A percentile compares a stretch with the other conserved stretches of the same genome.
phyloP scores from a whole-genome alignment of 1,139 yeast genomes.

The Kodamaea alishanica region DNA sequence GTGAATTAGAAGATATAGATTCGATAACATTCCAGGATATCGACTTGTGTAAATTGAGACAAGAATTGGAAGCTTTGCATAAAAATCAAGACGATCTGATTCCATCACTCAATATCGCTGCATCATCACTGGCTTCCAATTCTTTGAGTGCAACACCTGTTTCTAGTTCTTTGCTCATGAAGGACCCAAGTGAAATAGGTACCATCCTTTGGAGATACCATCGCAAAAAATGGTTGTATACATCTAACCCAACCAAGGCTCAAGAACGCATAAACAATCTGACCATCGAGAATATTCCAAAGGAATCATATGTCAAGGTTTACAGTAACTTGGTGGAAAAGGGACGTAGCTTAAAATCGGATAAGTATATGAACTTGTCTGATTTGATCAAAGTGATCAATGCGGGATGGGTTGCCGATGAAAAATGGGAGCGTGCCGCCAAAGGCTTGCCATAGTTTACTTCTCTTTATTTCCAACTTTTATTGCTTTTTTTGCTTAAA shows the following conservation, averaged over 20 bases:
- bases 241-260: slow-evolving; percentile 14
- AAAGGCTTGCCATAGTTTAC: slow-evolving; percentile 34
- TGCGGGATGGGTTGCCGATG: slow-evolving; percentile 67
- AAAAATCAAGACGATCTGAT: slow-evolving; percentile 5
- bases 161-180: neutral
- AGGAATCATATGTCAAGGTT: slow-evolving; percentile 51
- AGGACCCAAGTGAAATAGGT: slow-evolving; percentile 31
- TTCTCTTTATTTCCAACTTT: no score
- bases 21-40: slow-evolving; percentile 23
- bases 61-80: slow-evolving; percentile 21
- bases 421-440: slow-evolving; percentile 60
- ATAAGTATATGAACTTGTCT: slow-evolving; percentile 52
- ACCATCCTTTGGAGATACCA: slow-evolving; percentile 57
- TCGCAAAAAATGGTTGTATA: slow-evolving; percentile 53
- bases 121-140: slow-evolving; percentile 1
- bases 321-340: slow-evolving; percentile 58
- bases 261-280: slow-evolving; percentile 20
- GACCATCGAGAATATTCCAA: slow-evolving; percentile 37
- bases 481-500: neutral
- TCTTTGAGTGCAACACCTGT: no score
- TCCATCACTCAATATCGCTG: slow-evolving; percentile 9
- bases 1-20: no score
- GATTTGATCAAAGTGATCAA: slow-evolving; percentile 61
- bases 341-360: slow-evolving; percentile 47
- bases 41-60: slow-evolving; percentile 27